Percentiles rank a stretch among this genome's conserved stretches.
These are phyloP conservation scores for Colletotrichum theobromicola DNA, from an alignment of 2,329 filamentous ascomycete species.

Conservation along the genomic window DNA sequence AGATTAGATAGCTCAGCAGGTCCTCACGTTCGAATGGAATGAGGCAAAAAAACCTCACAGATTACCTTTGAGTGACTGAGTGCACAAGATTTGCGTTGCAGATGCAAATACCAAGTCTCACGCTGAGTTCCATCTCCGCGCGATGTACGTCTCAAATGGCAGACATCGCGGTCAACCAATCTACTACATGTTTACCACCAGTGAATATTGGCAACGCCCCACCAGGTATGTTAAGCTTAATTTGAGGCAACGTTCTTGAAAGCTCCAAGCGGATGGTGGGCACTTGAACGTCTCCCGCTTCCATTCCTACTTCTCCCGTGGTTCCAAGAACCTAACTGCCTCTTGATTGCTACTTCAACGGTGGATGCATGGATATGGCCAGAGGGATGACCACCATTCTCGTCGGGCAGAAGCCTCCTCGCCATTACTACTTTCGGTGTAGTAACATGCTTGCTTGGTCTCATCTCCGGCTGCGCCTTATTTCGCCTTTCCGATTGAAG, in stretches of 20 bases:
- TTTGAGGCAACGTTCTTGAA: background rate
- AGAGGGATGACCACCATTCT: background rate
- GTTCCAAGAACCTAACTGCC: background rate
- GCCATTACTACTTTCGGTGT: background rate
- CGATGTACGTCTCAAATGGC: background rate
- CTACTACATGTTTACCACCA: no score
- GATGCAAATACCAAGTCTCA: background rate
- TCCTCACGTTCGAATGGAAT: no score
- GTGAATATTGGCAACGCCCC: background rate
- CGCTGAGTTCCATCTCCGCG: background rate
- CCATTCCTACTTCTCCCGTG: background rate
- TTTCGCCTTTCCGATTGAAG: background rate
- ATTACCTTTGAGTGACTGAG: rapidly evolving
- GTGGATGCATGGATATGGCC: background rate
- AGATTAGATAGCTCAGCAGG: no score
- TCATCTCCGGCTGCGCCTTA: background rate
- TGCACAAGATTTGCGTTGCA: background rate
- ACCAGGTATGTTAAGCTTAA: background rate
- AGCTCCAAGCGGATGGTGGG: background rate
- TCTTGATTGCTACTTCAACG: background rate
- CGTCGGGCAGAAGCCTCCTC: background rate
- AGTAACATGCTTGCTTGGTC: background rate
- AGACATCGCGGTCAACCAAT: background rate
- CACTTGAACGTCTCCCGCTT: background rate
- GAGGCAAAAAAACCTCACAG: no score